A percentile compares a stretch with the other conserved stretches of the same genome.
Evolutionary conservation across 2,329 filamentous ascomycete species (phyloP).

Genomic region (Aschersonia sp.): DNA sequence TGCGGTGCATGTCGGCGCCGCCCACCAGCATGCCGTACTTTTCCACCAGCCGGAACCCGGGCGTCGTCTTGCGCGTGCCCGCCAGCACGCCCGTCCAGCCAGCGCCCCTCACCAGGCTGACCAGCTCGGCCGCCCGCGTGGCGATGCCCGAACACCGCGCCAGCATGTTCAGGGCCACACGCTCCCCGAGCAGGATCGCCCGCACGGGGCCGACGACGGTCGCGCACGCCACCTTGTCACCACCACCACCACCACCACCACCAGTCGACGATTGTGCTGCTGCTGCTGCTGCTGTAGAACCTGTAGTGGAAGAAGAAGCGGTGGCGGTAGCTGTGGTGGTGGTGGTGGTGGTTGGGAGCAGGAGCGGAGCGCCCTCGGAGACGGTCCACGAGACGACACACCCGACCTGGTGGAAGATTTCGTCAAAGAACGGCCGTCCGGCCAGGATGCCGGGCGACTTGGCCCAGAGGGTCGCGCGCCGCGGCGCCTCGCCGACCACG

Average conservation of each 20-base stretch:
- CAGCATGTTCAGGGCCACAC: conserved; percentile 82
- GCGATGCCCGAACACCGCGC: conserved; percentile 87
- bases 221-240: conserved; percentile 44
- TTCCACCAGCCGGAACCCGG: conserved; percentile 86
- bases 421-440: conserved; percentile 87
- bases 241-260: conserved; percentile 22
- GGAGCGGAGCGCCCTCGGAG: conserved; percentile 45
- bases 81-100: conserved; percentile 79
- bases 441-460: conserved; percentile 72
- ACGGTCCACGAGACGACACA: conserved; percentile 87
- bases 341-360: background rate
- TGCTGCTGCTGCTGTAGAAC: too few relatives aligned
- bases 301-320: too few relatives aligned
- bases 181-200: conserved; percentile 71
- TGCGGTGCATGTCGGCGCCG: conserved; percentile 79
- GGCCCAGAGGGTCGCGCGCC: conserved; percentile 51
- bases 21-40: conserved; percentile 97
- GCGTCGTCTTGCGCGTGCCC: conserved; percentile 92
- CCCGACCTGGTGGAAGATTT: conserved; percentile 78
- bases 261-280: too few relatives aligned
- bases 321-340: conserved; percentile 21
- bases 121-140: conserved; percentile 44
- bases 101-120: conserved; percentile 40
- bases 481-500: conserved; percentile 63
- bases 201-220: conserved; percentile 76